Conservation (phyloP, 495 filamentous ascomycete species). For the Chaetomium cochliodes region DNA sequence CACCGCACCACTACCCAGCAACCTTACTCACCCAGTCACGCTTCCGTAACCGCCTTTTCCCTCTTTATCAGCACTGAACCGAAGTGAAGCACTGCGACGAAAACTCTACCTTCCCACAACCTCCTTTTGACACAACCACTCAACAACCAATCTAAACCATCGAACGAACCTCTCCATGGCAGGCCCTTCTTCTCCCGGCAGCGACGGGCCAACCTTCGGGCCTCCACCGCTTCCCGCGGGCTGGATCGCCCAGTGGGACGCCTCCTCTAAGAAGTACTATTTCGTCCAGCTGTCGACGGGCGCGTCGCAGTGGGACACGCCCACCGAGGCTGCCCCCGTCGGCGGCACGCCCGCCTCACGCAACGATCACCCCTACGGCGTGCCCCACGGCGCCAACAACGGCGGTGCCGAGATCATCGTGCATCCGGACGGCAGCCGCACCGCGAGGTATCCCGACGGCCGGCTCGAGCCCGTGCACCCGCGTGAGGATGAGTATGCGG, state of each 20-base stretch:
- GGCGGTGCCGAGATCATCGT: constrained; percentile 48
- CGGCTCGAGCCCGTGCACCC: constrained; percentile 49
- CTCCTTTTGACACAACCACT: neutral
- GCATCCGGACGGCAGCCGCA: constrained; percentile 54
- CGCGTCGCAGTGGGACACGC: constrained; percentile 74
- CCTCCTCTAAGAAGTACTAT: constrained; percentile 69
- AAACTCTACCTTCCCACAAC: neutral
- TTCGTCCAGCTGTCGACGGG: constrained; percentile 76
- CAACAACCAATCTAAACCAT: neutral
- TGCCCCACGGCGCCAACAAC: constrained; percentile 33
- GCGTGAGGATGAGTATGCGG: constrained; percentile 28
- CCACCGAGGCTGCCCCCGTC: constrained; percentile 60
- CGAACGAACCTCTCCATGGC: constrained; percentile 36
- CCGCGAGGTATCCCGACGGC: constrained; percentile 50
- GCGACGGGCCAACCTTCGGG: constrained; percentile 67
- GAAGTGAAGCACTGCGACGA: neutral
- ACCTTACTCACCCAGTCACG: constrained; percentile 1
- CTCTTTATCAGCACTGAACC: neutral
- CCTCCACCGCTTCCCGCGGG: constrained; percentile 69
- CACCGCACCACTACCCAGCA: neutral
- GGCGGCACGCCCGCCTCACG: constrained; percentile 49
- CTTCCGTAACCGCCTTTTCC: neutral
- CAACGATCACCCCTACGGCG: constrained; percentile 53
- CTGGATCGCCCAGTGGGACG: constrained; percentile 86
- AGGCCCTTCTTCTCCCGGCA: constrained; percentile 57